phyloP scores from a whole-genome alignment of 352 stramenopile species.

The Peronosclerospora sorghi region DNA sequence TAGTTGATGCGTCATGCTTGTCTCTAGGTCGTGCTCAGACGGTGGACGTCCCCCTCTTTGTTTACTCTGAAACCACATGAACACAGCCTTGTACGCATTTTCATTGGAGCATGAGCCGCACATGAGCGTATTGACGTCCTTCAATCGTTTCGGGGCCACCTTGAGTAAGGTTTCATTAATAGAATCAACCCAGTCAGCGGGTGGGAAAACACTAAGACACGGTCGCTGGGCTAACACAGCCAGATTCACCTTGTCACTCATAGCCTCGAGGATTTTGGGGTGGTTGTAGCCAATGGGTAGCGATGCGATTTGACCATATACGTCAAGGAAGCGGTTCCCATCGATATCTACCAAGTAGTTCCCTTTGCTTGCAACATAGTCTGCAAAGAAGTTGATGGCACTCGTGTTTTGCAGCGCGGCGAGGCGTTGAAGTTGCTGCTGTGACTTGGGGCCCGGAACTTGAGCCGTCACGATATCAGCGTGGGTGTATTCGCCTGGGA shows the following conservation, averaged over 20 bases:
- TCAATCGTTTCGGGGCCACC: slow-evolving; percentile 39
- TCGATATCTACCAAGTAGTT: slow-evolving; percentile 84
- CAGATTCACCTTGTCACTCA: slow-evolving; percentile 51
- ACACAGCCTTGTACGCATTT: slow-evolving; percentile 82
- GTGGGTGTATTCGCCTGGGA: slow-evolving; percentile 46
- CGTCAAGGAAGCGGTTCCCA: slow-evolving; percentile 73
- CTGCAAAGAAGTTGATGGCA: slow-evolving; percentile 67
- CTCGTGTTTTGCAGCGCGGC: slow-evolving; percentile 50
- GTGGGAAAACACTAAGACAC: slow-evolving; percentile 66
- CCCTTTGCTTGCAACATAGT: slow-evolving; percentile 60
- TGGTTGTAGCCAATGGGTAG: slow-evolving; percentile 83
- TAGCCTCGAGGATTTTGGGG: slow-evolving; percentile 50
- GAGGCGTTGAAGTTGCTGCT: slow-evolving; percentile 39
- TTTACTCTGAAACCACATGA: slow-evolving; percentile 82
- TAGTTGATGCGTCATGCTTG: slow-evolving; percentile 54
- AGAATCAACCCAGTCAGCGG: slow-evolving; percentile 60
- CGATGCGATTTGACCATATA: slow-evolving; percentile 80
- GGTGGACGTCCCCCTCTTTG: slow-evolving; percentile 42
- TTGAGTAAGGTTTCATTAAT: slow-evolving; percentile 51
- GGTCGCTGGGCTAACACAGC: slow-evolving; percentile 61
- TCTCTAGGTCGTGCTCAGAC: slow-evolving; percentile 50
- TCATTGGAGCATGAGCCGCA: slow-evolving; percentile 82
- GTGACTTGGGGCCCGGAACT: slow-evolving; percentile 59
- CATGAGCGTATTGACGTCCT: slow-evolving; percentile 79
- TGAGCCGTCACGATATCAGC: slow-evolving; percentile 39